Conservation (phyloP, 352 stramenopile genomes). For the Pythium aquatile region DNA sequence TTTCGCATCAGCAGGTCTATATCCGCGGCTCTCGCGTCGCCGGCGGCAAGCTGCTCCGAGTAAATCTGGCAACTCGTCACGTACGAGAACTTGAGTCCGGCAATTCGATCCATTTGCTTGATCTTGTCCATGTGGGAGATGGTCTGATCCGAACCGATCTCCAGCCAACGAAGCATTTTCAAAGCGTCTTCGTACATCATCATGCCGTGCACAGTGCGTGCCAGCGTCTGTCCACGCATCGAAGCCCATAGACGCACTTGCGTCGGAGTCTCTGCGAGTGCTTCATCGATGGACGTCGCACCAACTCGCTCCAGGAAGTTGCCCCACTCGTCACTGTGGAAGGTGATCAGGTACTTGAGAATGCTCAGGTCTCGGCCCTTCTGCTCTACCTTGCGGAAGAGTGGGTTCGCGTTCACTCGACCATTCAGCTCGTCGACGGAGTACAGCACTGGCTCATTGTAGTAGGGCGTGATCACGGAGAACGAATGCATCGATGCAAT, state of each 20-base stretch:
- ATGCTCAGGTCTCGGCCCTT: conserved; percentile 86
- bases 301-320: conserved; percentile 86
- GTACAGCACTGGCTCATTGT: conserved; percentile 87
- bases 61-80: conserved; percentile 91
- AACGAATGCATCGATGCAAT: conserved; percentile 89
- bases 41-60: conserved; percentile 68
- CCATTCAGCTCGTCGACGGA: conserved; percentile 83
- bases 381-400: conserved; percentile 84
- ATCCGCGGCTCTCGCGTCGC: conserved; percentile 87
- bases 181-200: conserved; percentile 91
- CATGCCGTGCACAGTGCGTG: conserved; percentile 86
- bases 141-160: conserved; percentile 82
- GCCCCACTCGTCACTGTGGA: conserved; percentile 86
- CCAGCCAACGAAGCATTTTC: conserved; percentile 87
- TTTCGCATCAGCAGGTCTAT: conserved; percentile 97
- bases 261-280: conserved; percentile 74
- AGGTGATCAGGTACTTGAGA: conserved; percentile 88
- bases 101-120: conserved; percentile 87
- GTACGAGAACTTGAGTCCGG: conserved; percentile 86
- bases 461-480: conserved; percentile 87
- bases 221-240: conserved; percentile 84
- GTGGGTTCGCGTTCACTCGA: conserved; percentile 75
- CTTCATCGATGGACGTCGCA: conserved; percentile 73
- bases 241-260: conserved; percentile 86
- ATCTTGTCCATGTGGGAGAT: conserved; percentile 89